A percentile compares a stretch with the other conserved stretches of the same genome.
These are phyloP conservation scores for Eleusine coracana DNA, from an alignment of 176 grass and related monocot species.

Conservation along the genomic window DNA sequence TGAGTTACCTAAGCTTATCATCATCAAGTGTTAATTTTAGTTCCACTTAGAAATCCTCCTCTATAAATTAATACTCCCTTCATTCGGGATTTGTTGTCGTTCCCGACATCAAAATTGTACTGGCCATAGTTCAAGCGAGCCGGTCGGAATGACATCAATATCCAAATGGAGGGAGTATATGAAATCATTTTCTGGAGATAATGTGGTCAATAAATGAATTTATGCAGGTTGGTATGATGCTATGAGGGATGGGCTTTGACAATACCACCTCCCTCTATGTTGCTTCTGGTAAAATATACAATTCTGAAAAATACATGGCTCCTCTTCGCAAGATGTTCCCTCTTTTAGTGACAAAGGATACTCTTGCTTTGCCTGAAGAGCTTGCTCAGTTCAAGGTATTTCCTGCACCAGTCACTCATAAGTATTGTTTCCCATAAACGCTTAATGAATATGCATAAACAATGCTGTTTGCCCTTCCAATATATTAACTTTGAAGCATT, in stretches of 20 bases:
- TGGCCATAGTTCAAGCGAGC: too few relatives aligned
- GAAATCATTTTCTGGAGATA: not conserved
- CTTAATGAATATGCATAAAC: slow-evolving; percentile 24
- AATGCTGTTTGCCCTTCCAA: slow-evolving; percentile 7
- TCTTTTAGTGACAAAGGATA: slow-evolving; percentile 79
- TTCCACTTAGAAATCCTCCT: not conserved
- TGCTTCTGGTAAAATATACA: slow-evolving; percentile 95
- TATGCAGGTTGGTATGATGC: slow-evolving; percentile 95
- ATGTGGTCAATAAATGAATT: slow-evolving; percentile 28
- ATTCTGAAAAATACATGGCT: slow-evolving; percentile 82
- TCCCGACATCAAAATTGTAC: too few relatives aligned
- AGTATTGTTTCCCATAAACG: not conserved
- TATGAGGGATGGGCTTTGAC: slow-evolving; percentile 91
- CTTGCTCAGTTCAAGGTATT: slow-evolving; percentile 81
- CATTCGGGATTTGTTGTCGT: too few relatives aligned
- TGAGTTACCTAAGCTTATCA: not conserved
- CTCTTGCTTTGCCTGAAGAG: slow-evolving; percentile 78
- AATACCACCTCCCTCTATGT: slow-evolving; percentile 82
- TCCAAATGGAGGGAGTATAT: not conserved
- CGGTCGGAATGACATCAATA: too few relatives aligned
- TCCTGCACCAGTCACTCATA: not conserved
- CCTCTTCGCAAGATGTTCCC: slow-evolving; percentile 89
- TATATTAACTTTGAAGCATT: not conserved
- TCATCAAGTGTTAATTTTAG: not conserved
- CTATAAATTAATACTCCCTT: not conserved